phyloP scores from a whole-genome alignment of 1,284 basidiomycete species.

The Erythrobasidium hasegawianum region DNA sequence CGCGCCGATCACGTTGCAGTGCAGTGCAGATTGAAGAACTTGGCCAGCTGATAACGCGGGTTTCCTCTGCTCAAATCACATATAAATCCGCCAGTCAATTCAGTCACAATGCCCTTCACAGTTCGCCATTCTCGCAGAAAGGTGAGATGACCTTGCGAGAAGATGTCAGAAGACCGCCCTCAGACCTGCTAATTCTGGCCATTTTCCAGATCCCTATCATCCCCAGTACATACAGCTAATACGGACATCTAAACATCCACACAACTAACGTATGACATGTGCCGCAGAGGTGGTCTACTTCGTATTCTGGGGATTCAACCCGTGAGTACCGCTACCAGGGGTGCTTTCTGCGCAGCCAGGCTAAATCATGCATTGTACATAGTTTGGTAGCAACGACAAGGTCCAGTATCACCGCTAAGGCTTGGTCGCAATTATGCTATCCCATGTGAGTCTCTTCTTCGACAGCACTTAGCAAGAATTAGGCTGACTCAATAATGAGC shows the following conservation, averaged over 20 bases:
- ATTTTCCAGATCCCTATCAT: conserved; percentile 2
- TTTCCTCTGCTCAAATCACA: too few species aligned
- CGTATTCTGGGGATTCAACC: conserved; percentile 29
- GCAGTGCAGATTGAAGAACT: too few species aligned
- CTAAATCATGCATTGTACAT: neutral
- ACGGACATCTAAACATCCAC: neutral
- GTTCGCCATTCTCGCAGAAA: neutral
- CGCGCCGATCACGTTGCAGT: too few species aligned
- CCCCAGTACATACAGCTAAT: neutral
- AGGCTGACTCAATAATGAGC: too few species aligned
- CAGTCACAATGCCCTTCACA: neutral
- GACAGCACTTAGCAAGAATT: too few species aligned
- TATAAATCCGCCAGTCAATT: too few species aligned
- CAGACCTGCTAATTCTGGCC: too few species aligned
- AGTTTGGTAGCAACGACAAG: neutral
- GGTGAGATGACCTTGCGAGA: neutral
- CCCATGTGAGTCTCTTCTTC: too few species aligned
- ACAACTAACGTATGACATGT: neutral
- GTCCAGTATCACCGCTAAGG: neutral
- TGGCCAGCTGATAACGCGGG: too few species aligned
- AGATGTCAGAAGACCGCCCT: too few species aligned
- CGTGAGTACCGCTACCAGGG: neutral
- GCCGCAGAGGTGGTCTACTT: conserved; percentile 18
- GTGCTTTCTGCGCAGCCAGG: neutral
- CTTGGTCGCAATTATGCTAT: neutral